Conservation (phyloP, 129 eudicot species). For the Helianthus annuus region DNA sequence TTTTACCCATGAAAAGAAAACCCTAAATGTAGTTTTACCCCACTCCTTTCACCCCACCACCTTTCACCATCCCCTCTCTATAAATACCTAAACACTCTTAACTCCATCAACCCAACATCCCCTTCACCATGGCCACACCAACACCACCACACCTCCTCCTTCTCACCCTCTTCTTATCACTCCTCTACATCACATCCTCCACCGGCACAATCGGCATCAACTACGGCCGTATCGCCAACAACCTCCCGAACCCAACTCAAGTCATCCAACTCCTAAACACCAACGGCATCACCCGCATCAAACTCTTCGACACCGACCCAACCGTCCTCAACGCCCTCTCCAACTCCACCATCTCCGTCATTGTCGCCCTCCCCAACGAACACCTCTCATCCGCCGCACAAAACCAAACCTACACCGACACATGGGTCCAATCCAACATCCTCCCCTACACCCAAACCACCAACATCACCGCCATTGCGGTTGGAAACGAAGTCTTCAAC, state of each 20-base stretch:
- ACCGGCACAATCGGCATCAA: slow-evolving; percentile 67
- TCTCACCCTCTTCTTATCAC: neutral
- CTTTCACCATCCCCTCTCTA: neutral
- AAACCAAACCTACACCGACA: slow-evolving; percentile 68
- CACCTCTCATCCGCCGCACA: slow-evolving; percentile 70
- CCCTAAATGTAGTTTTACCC: neutral
- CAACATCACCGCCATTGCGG: slow-evolving; percentile 63
- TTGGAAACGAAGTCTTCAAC: slow-evolving; percentile 83
- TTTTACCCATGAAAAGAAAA: too few relatives aligned
- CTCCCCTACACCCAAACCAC: slow-evolving; percentile 58
- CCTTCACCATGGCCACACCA: neutral
- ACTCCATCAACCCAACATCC: slow-evolving; percentile 3
- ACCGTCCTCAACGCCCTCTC: slow-evolving; percentile 73
- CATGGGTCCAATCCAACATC: slow-evolving; percentile 65
- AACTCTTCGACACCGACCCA: slow-evolving; percentile 77
- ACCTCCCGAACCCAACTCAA: slow-evolving; percentile 73
- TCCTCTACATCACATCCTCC: slow-evolving; percentile 7
- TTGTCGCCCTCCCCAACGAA: slow-evolving; percentile 81
- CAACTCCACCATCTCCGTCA: slow-evolving; percentile 55
- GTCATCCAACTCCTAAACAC: slow-evolving; percentile 82
- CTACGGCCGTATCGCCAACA: slow-evolving; percentile 81
- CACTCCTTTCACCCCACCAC: neutral
- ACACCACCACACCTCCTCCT: neutral
- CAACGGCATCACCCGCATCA: slow-evolving; percentile 52
- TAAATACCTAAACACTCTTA: neutral